These are phyloP conservation scores for Pythium dissotocum DNA, from an alignment of 352 stramenopile species.

Conservation along the genomic window DNA sequence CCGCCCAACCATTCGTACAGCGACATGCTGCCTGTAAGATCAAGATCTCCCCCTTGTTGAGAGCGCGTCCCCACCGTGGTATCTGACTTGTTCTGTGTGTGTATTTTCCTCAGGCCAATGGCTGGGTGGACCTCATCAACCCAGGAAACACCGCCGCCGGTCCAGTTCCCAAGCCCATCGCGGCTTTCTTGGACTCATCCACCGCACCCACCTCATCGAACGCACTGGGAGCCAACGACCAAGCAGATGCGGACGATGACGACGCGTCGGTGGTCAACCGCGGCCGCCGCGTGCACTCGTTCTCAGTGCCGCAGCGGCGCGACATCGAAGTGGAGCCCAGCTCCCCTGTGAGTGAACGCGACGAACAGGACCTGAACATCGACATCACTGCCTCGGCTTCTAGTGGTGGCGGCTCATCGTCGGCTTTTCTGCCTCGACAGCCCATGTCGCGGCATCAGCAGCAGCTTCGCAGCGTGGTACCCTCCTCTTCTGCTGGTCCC, in stretches of 20 bases:
- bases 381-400: conserved; percentile 6
- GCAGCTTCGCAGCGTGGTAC: conserved; percentile 6
- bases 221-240: neutral
- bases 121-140: conserved; percentile 58
- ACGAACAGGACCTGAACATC: conserved; percentile 21
- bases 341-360: conserved; percentile 19
- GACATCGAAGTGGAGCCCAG: conserved; percentile 24
- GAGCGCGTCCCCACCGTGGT: too few relatives aligned
- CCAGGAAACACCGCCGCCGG: neutral
- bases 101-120: conserved; percentile 45
- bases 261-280: conserved; percentile 7
- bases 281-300: conserved; percentile 24
- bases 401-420: neutral
- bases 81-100: neutral
- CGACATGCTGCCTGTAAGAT: conserved; percentile 65
- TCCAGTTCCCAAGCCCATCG: conserved; percentile 12
- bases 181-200: conserved; percentile 19
- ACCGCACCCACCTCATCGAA: neutral
- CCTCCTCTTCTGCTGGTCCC: neutral
- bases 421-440: conserved; percentile 1
- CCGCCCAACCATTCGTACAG: conserved; percentile 79
- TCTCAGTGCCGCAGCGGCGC: conserved; percentile 26
- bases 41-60: too few relatives aligned
- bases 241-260: conserved; percentile 11
- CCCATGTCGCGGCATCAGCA: conserved; percentile 20